Evolutionary conservation across 306 rosid genomes (phyloP).

Genomic region (Corylus avellana): DNA sequence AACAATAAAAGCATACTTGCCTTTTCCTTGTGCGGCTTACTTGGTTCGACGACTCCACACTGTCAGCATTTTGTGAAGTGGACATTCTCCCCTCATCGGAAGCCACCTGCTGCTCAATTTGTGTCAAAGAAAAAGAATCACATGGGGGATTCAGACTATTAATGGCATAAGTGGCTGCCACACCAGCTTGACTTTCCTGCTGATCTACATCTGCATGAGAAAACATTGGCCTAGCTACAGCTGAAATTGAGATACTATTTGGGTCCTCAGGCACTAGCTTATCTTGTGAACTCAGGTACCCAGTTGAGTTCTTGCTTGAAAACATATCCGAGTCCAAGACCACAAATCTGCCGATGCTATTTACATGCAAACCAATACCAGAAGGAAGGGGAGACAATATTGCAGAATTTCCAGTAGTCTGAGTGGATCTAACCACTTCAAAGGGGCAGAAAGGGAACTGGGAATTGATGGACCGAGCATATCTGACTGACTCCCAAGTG

Average conservation of each 20-base stretch:
- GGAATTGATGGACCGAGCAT: neutral
- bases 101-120: slow-evolving; percentile 13
- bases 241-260: neutral
- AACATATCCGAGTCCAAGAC: neutral
- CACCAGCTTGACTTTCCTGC: slow-evolving; percentile 13
- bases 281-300: slow-evolving; percentile 7
- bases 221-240: neutral
- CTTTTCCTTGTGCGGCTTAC: slow-evolving; percentile 21
- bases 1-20: neutral
- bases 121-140: neutral
- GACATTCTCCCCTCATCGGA: slow-evolving; percentile 9
- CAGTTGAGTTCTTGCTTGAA: slow-evolving; percentile 1
- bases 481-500: neutral
- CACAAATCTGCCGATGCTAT: slow-evolving; percentile 14
- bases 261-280: neutral
- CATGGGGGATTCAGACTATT: neutral
- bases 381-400: neutral
- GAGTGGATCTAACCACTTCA: slow-evolving; percentile 2
- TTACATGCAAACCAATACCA: slow-evolving; percentile 22
- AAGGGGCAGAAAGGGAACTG: slow-evolving; percentile 3
- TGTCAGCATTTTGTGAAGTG: slow-evolving; percentile 12
- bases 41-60: slow-evolving; percentile 13
- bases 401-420: slow-evolving; percentile 11
- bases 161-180: neutral
- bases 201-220: slow-evolving; percentile 4